Evolutionary conservation across 148 eudicot species (phyloP), one percentile per base, ranked within the genome.

Genomic region (Rhododendron griersonianum): DNA sequence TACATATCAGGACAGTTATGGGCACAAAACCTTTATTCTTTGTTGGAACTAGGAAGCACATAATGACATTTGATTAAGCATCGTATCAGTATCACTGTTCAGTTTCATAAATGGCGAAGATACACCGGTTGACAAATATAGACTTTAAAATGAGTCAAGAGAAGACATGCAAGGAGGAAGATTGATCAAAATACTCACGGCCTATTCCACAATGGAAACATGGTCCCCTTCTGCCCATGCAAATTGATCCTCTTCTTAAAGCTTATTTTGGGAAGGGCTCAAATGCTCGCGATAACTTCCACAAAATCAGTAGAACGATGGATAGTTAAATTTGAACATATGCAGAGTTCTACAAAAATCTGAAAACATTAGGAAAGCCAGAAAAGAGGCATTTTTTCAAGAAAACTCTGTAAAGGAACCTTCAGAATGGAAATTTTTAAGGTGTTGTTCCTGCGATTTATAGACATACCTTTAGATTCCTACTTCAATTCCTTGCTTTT

Each of bases 191-290:
- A 57, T n/a, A 87, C 89, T 88, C 78, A 88, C 89, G 1, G 75
- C 63, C 16, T 74, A 82, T 88, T 55, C 89, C 89, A 59, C 87
- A 84, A 51, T 85, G 87, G 65, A 39, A 83, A 69, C 88, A 87
- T 1, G 88, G 88, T 33, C 88, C 88, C 69, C 47, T 30, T 83
- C 33, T 83, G 48, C 81, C 82, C 88, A 87, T 83, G 48, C 16
- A 41, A 61, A 41, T 25, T 82, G 83, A 63, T 33, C 15, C 28
- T 69, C 75, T 45, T 83, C 81, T 53, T 77, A 35, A 35, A 30
- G 30, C 48, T 35, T 75, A 61, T 33, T 25, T 15, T 63, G 50
- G 30, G 50, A 78, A 28, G 30, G 33, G 23, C 83, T 73, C 28
- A 50, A 50, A 84, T 45, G 75, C 61, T 73, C 30, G 44, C 23